Conservation (phyloP, 2,329 filamentous ascomycete genomes). For the Hypoxylon sp. region DNA sequence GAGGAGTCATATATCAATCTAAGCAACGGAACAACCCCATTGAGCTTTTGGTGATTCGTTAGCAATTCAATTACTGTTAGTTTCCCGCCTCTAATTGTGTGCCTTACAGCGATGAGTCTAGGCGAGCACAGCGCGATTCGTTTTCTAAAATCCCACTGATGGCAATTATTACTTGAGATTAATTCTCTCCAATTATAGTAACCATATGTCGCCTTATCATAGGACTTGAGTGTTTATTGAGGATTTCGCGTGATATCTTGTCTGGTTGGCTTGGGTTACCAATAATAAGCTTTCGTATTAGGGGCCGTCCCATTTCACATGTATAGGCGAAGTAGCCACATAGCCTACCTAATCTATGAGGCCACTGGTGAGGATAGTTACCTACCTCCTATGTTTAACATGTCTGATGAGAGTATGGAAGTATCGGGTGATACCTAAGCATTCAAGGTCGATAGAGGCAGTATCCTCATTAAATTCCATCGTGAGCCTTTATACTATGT, state of each 20-base stretch:
- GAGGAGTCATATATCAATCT: neutral
- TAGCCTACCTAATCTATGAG: no score
- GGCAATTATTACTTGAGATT: neutral
- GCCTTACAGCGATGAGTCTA: neutral
- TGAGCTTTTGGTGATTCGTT: neutral
- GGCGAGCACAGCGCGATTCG: neutral
- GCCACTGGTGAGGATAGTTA: no score
- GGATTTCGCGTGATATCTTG: no score
- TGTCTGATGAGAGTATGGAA: neutral
- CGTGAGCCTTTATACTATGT: neutral
- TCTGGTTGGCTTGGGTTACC: no score
- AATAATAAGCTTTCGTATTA: no score
- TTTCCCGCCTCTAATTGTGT: neutral
- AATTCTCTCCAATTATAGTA: neutral
- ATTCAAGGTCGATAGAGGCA: neutral
- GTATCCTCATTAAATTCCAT: neutral
- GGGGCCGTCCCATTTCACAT: no score
- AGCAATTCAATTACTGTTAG: neutral
- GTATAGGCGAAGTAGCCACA: no score
- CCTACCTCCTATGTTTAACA: neutral
- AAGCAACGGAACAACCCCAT: neutral
- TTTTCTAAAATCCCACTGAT: no score
- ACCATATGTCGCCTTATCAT: no score
- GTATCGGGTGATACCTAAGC: neutral
- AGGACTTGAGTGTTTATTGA: no score